Base-by-base conservation (phyloP, 495 filamentous ascomycete species). In the Extremus antarcticus region DNA sequence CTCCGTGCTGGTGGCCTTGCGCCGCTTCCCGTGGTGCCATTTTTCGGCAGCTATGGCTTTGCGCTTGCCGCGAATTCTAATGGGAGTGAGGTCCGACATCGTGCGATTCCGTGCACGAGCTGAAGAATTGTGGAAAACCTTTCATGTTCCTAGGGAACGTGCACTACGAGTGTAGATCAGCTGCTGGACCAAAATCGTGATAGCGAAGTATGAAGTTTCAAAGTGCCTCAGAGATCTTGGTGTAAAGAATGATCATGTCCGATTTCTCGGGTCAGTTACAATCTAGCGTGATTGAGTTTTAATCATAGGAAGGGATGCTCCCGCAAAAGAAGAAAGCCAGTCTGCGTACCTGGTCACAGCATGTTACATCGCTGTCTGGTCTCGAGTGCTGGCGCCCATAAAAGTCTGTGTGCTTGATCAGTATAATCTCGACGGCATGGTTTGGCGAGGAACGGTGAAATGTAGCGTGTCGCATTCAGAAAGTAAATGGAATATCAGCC, bases 401-500 rank as follows among this genome's bases (percentile, higher is more conserved):
- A n/a, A n/a, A n/a, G n/a, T n/a, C n/a, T n/a, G n/a, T n/a, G n/a
- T n/a, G n/a, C 29, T 35, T 35, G 29, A 13, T 35, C 29, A 35
- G 29, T 35, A 35, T 13, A 35, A 35, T 13, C 13, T 35, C 29
- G 4, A 13, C 29, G 13, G 13, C 7, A 4, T 4, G 29, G 13
- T 4, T 13, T 13, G 13, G 13, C 4, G 29, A 4, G 13, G 29
- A 35, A 13, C 29, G 13, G 29, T 4, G 13, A 35, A 13, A 35
- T 7, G 29, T 4, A 13, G 7, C 13, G 29, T 35, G n/a, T n/a
- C n/a, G 35, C 19, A n/a, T 25, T 94, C 88, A 94, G 88, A 85
- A 92, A 91, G 91, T 92, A 88, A 90, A 88, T 80, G 78, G 74
- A 85, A 80, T 92, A 84, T 95, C 89, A 92, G 75, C 62, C 78